Percentiles rank a stretch among this genome's conserved stretches.
Conservation (phyloP, 371 early-diverging fungal genomes). For the Spiromyces aspiralis region DNA sequence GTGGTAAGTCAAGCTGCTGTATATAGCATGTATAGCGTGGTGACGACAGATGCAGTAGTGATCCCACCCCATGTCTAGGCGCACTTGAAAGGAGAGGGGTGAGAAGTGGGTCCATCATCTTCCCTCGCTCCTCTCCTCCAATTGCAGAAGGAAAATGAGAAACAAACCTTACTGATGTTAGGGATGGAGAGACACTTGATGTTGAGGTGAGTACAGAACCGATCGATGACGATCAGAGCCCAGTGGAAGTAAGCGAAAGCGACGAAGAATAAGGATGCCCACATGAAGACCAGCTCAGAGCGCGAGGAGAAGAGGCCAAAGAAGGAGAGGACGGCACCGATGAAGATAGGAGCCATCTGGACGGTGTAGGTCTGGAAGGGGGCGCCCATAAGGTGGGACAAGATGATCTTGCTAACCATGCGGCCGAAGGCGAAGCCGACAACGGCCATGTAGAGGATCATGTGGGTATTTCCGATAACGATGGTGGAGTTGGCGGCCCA, state of each 20-base stretch:
- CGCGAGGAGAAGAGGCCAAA: slow-evolving; percentile 34
- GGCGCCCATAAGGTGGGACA: slow-evolving; percentile 69
- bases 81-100: too few species aligned
- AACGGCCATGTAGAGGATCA: slow-evolving; percentile 51
- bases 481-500: slow-evolving; percentile 57
- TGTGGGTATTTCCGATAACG: slow-evolving; percentile 42
- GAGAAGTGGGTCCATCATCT: too few species aligned
- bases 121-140: too few species aligned
- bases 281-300: slow-evolving; percentile 52
- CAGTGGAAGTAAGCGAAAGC: slow-evolving; percentile 63
- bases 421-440: slow-evolving; percentile 67
- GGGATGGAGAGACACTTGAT: slow-evolving; percentile 66
- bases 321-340: slow-evolving; percentile 45
- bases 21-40: too few species aligned
- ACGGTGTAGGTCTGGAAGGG: slow-evolving; percentile 62
- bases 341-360: slow-evolving; percentile 49
- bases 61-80: too few species aligned
- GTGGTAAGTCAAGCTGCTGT: too few species aligned
- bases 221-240: slow-evolving; percentile 65
- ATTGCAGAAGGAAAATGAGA: too few species aligned
- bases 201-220: slow-evolving; percentile 65
- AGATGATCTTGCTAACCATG: slow-evolving; percentile 44
- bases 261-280: slow-evolving; percentile 44
- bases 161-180: neutral
- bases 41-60: too few species aligned